Evolutionary conservation across 164 flowering plant species (phyloP), one percentile per base, ranked within the genome.

Genomic region (Magnolia sinica): DNA sequence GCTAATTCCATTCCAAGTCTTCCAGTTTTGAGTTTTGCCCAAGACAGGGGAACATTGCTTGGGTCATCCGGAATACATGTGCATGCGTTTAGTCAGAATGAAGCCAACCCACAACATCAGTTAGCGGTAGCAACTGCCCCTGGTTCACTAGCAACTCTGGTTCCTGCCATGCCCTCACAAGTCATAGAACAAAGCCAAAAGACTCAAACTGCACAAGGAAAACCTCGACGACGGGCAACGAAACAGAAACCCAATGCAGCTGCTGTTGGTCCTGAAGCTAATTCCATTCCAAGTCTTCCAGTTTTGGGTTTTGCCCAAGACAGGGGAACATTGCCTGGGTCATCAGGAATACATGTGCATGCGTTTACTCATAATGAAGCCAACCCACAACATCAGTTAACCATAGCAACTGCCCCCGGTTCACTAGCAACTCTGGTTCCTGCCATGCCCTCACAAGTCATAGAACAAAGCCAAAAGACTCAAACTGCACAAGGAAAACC

Each of bases 191-290:
- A 79, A 68, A 81, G 83, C 64, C 81, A 85, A 68, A 88, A 80
- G 78, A 64, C 77, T 70, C 87, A 79, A 51, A 76, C 83, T 82
- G 91, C 82, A 70, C 74, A 63, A 29, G 90, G 84, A 76, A 74
- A 84, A 61, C 83, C 91, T n/a, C 81, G 91, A 22, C 88, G 88
- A 7, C 85, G 91, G 78, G 91, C 89, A 55, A 91, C 79, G 81
- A 91, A 87, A 70, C 89, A 81, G 64, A 81, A 23, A 69, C 20
- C 76, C 45, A 64, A 23, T 50, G 50, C 75, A 14, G 64, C 80
- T 16, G 73, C 70, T 68, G 67, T 68, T 73, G 71, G 52, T 64
- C 49, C 80, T 68, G 79, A 79, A 74, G 63, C 11, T 68, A 76
- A 50, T 70, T 45, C 69, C 23, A 24, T 76, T 51, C 52, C 78